Base-by-base conservation (phyloP, 2,329 filamentous ascomycete species). In the Hypocrella siamensis region DNA sequence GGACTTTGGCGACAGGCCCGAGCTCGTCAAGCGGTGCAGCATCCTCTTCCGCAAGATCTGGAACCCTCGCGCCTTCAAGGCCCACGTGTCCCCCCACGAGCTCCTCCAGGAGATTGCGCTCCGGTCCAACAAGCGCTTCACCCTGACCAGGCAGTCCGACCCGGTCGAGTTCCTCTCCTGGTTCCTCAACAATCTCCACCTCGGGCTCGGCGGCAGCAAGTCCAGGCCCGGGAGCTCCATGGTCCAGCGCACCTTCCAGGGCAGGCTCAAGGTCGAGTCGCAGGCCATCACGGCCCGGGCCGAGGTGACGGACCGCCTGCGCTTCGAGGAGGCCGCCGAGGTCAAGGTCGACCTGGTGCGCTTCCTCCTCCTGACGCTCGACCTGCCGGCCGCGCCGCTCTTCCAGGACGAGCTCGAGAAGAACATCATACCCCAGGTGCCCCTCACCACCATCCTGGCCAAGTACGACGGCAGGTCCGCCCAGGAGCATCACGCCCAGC, bases 41-140 rank as follows among this genome's bases (percentile, higher is more conserved):
- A 90, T 85, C 33, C 67, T 98, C 15, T 75, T 96, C 37, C 80
- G 90, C 51, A 98, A 98, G 59, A 83, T 98, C 42, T 98, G 90
- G 90, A 98, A 98, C 52, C 79, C 86, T 3, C 79, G 82, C 43
- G 88, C 90, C 8, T 98, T 98, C 67, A 92, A 93, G 56, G 78
- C 79, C 4, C 90, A 98, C 54, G 90, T 98, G 32, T 96, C 88
- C 8, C 90, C 90, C 0, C 90, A 98, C 62, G 90, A 98, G 56
- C 70, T 98, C 19, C 75, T 98, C 2, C 90, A 98, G 57, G 88
- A 96, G 52, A 81, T 98, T 40, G 81, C 86, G 2, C 63, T 94
- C 26, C 77, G 77, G 30, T 94, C 86, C 19, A 86, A 79, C 43
- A 94, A 94, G 57, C 83, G 81, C 39, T 98, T 93, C 59, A 90